Conservation (phyloP, 192 early-diverging fungal species). For the Linnemannia schmuckeri region DNA sequence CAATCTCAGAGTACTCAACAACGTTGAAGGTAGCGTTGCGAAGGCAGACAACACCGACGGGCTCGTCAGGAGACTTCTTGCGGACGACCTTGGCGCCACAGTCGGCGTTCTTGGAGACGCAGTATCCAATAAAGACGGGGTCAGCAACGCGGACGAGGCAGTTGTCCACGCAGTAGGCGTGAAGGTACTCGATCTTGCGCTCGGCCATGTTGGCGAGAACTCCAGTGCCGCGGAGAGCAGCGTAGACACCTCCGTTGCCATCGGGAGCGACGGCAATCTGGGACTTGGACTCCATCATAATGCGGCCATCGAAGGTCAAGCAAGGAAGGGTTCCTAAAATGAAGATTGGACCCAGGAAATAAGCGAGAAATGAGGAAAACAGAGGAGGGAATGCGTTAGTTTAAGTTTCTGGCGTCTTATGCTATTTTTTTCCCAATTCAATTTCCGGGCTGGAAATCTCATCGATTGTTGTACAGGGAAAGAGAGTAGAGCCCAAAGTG, state of each 20-base stretch:
- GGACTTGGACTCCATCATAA: conserved; percentile 87
- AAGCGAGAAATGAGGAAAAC: neutral
- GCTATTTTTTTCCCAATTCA: conserved; percentile 1
- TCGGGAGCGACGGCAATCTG: conserved; percentile 88
- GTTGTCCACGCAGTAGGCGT: conserved; percentile 98
- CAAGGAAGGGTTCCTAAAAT: conserved; percentile 86
- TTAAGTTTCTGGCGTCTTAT: conserved; percentile 8
- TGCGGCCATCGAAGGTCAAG: conserved; percentile 92
- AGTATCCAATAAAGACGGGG: conserved; percentile 96
- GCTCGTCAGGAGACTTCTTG: conserved; percentile 88
- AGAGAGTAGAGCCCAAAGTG: neutral
- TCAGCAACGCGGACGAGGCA: conserved; percentile 97
- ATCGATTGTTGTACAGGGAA: neutral
- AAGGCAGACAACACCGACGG: conserved; percentile 95
- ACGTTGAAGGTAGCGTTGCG: conserved; percentile 87
- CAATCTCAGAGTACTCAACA: conserved; percentile 98
- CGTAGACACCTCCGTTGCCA: conserved; percentile 97
- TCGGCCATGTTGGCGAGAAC: conserved; percentile 83
- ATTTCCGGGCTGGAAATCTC: neutral
- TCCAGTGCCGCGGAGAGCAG: conserved; percentile 87
- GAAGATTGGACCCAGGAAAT: neutral
- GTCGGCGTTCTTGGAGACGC: conserved; percentile 87
- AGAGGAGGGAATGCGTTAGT: neutral
- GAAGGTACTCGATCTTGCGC: conserved; percentile 89
- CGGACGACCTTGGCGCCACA: conserved; percentile 97